phyloP scores from a whole-genome alignment of 1,284 basidiomycete species.

The Chondrostereum purpureum region DNA sequence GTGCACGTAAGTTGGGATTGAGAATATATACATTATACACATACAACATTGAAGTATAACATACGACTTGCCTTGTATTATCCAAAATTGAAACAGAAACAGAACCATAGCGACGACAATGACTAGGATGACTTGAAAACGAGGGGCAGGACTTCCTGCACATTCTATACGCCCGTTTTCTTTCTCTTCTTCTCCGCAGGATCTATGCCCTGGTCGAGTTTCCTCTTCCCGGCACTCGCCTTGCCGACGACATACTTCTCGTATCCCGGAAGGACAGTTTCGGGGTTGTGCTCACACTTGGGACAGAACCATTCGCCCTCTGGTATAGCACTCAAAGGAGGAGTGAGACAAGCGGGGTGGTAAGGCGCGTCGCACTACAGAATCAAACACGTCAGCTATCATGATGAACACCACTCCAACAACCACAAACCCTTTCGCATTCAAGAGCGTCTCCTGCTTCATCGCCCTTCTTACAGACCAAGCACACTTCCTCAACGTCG shows the following conservation, averaged over 20 bases:
- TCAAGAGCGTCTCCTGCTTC: constrained; percentile 69
- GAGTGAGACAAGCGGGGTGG: constrained; percentile 77
- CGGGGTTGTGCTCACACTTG: constrained; percentile 45
- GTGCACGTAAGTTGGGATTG: too few species aligned
- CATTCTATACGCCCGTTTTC: too few species aligned
- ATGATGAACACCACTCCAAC: constrained; percentile 5
- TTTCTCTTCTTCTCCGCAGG: background rate
- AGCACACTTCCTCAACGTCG: constrained; percentile 63
- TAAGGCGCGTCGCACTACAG: constrained; percentile 83
- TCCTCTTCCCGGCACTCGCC: background rate
- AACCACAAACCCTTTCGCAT: constrained; percentile 73
- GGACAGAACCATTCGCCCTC: constrained; percentile 94
- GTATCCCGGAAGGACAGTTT: constrained; percentile 20
- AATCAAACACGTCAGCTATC: constrained; percentile 3
- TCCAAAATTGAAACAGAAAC: too few species aligned
- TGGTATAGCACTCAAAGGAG: constrained; percentile 72
- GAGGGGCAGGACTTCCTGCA: too few species aligned
- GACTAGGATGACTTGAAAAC: too few species aligned
- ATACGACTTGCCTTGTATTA: too few species aligned
- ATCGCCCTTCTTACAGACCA: constrained; percentile 63
- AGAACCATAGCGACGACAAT: too few species aligned
- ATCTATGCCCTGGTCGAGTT: background rate
- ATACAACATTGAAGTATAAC: too few species aligned
- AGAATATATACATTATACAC: too few species aligned
- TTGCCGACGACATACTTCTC: background rate